phyloP scores from a whole-genome alignment of 192 early-diverging fungal genomes.

The Backusella circina region DNA sequence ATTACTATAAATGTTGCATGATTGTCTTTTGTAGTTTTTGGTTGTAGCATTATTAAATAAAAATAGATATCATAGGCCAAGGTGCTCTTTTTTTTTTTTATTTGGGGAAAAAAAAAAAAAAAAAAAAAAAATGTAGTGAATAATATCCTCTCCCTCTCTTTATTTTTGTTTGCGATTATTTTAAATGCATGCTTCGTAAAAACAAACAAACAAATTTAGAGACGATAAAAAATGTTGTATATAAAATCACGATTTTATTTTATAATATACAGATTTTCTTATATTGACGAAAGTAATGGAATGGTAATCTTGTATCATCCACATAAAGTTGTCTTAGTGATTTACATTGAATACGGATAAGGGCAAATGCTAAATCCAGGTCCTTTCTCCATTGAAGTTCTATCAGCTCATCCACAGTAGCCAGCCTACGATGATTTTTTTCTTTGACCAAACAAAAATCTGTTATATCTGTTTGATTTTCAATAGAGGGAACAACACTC shows the following conservation, averaged over 20 bases:
- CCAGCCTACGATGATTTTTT: background rate
- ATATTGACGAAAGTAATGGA: background rate
- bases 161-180: too few relatives aligned
- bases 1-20: too few relatives aligned
- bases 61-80: too few relatives aligned
- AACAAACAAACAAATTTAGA: background rate
- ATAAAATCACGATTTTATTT: background rate
- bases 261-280: background rate
- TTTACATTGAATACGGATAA: background rate
- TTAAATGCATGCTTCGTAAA: background rate
- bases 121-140: too few relatives aligned
- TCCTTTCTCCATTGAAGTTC: background rate
- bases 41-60: too few relatives aligned
- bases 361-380: background rate
- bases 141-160: too few relatives aligned
- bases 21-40: too few relatives aligned
- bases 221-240: background rate
- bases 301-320: background rate
- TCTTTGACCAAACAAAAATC: background rate
- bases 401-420: background rate
- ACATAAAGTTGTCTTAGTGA: background rate
- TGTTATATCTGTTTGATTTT: background rate
- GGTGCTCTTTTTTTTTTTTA: too few relatives aligned
- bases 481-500: background rate
- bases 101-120: too few relatives aligned